Evolutionary conservation across 177 flowering plant genomes (phyloP).

Genomic region (Vitis hybrid): DNA sequence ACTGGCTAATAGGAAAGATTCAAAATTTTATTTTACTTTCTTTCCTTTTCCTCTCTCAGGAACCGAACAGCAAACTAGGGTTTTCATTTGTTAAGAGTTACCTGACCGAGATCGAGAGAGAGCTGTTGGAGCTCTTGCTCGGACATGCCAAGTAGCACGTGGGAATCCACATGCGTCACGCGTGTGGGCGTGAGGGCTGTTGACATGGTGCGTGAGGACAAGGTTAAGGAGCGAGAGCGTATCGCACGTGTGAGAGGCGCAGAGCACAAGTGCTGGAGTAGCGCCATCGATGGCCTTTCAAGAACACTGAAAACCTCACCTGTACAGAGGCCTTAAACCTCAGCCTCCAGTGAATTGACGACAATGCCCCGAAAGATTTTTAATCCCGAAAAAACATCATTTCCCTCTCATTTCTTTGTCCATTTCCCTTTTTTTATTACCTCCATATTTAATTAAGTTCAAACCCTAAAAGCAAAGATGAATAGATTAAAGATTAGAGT

Average conservation of each 20-base stretch:
- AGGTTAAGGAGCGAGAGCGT: slow-evolving; percentile 32
- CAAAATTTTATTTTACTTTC: background rate
- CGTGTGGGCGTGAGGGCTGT: slow-evolving; percentile 24
- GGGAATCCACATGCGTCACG: slow-evolving; percentile 30
- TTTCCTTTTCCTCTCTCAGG: background rate
- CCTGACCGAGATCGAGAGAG: slow-evolving; percentile 82
- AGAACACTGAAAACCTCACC: background rate
- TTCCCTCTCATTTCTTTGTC: no score
- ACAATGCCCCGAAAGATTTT: slow-evolving; percentile 2
- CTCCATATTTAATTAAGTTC: no score
- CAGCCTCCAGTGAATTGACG: background rate
- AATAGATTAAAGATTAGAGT: no score
- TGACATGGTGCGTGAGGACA: slow-evolving; percentile 22
- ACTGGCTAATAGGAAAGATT: background rate
- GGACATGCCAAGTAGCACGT: slow-evolving; percentile 89
- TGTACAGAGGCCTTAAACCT: slow-evolving; percentile 12
- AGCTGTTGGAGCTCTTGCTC: slow-evolving; percentile 87
- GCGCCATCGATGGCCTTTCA: slow-evolving; percentile 36
- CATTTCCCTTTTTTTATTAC: no score
- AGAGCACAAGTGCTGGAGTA: slow-evolving; percentile 43
- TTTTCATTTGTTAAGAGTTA: slow-evolving; percentile 7
- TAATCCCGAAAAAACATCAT: no score
- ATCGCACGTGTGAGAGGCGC: slow-evolving; percentile 47
- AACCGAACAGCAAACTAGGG: background rate
- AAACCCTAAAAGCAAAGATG: no score